Base-by-base conservation (phyloP, 805 yeast species). In the Zygoascus ofunaensis region DNA sequence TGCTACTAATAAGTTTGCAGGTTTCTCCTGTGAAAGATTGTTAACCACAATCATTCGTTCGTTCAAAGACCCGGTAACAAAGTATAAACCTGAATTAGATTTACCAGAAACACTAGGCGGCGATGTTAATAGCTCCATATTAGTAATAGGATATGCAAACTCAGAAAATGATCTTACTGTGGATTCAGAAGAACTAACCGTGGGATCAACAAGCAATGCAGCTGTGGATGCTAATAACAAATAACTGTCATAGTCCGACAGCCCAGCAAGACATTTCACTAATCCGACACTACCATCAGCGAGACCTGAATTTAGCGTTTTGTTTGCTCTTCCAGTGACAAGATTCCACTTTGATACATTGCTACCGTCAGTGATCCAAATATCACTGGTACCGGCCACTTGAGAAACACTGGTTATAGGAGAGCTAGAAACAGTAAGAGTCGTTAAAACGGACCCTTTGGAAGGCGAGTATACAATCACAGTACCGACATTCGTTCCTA, bases 11-110 rank as follows among this genome's bases (percentile, higher is more conserved):
- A 87, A 83, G 5, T 70, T 62, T 20, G 65, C 63, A 2, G 80
- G 68, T 44, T 59, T 60, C 2, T 76, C 57, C 23, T 63, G 57
- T n/a, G 67, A 58, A 2, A 77, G 44, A 8, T 81, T 73, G 57
- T 82, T 80, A 32, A 83, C 66, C 59, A 86, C 86, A 52, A 87
- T 71, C 60, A 85, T 87, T 53, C 97, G 73, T 61, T 89, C 97
- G 48, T 80, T 80, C 30, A 68, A 68, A 1, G 96, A 94, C 42
- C 82, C 73, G 1, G 92, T 80, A 36, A 84, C 61, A 53, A 87
- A 77, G 30, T 26, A 12, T 39, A 73, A 72, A 5, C 63, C 60
- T n/a, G n/a, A n/a, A n/a, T n/a, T n/a, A n/a, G n/a, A n/a, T n/a
- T n/a, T n/a, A n/a, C n/a, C n/a, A n/a, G n/a, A n/a, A 8, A 26